A percentile compares a stretch with the other conserved stretches of the same genome.
Evolutionary conservation across 495 filamentous ascomycete genomes (phyloP).

Genomic region (Xylaria longipes): DNA sequence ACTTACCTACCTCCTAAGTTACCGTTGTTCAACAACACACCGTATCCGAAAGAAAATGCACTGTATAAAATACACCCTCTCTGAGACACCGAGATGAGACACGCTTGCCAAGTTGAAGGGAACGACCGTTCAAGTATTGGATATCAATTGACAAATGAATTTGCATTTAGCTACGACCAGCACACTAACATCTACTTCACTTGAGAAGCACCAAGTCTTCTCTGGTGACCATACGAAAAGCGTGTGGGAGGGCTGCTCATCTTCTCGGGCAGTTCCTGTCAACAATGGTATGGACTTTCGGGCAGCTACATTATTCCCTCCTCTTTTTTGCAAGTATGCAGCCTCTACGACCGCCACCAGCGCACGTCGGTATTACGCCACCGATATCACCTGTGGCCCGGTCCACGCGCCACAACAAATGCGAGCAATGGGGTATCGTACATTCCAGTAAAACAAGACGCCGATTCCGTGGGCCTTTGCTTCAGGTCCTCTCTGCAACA

Average conservation of each 20-base stretch:
- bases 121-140: background rate
- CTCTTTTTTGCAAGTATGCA: slow-evolving; percentile 15
- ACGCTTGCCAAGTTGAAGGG: background rate
- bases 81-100: background rate
- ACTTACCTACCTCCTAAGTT: no score
- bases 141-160: background rate
- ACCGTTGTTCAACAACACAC: no score
- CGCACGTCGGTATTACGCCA: slow-evolving; percentile 8
- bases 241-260: slow-evolving; percentile 8
- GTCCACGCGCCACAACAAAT: slow-evolving; percentile 7
- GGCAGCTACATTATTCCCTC: slow-evolving; percentile 22
- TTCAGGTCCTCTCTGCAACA: slow-evolving; percentile 4
- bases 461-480: slow-evolving; percentile 21
- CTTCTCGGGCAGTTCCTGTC: slow-evolving; percentile 13
- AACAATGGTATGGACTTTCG: background rate
- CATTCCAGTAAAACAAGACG: slow-evolving; percentile 21
- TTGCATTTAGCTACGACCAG: slow-evolving; percentile 21
- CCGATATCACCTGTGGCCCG: background rate
- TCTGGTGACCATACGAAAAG: slow-evolving; percentile 1
- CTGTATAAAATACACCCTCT: background rate
- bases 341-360: slow-evolving; percentile 1
- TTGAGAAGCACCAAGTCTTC: slow-evolving; percentile 18
- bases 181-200: slow-evolving; percentile 24
- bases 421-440: slow-evolving; percentile 23
- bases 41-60: no score